Evolutionary conservation across 1,284 basidiomycete species (phyloP).

Genomic region (Phellopilus nigrolimitatus): DNA sequence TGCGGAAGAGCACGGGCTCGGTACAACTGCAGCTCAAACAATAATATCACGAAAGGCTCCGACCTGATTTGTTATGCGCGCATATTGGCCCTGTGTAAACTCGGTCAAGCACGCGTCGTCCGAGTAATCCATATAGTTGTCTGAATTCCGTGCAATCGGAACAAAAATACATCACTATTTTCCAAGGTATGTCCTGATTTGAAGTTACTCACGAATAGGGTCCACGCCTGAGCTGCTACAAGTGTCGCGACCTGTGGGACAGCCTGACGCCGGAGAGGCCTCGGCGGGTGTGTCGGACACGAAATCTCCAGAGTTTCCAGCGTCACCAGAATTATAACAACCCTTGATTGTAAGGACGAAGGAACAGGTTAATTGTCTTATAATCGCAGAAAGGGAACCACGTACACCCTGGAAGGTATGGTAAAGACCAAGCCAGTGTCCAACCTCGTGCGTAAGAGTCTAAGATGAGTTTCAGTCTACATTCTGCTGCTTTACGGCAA

Average conservation of each 20-base stretch:
- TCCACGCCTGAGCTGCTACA: conserved; percentile 40
- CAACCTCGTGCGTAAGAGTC: conserved; percentile 38
- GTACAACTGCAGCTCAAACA: not conserved
- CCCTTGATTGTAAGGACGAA: conserved; percentile 26
- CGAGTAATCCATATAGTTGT: conserved; percentile 43
- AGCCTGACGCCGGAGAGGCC: conserved; percentile 39
- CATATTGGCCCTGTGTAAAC: conserved; percentile 37
- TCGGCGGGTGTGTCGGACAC: conserved; percentile 50
- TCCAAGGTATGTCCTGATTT: not conserved
- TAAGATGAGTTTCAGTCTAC: conserved; percentile 17
- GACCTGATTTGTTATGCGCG: not conserved
- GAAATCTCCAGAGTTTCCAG: too few species aligned
- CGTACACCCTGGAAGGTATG: conserved; percentile 36
- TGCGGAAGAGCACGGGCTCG: too few species aligned
- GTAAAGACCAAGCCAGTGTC: conserved; percentile 37
- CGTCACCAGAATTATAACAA: conserved; percentile 36
- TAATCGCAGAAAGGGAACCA: not conserved
- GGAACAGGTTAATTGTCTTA: not conserved
- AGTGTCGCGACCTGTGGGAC: conserved; percentile 43
- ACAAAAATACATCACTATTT: too few species aligned
- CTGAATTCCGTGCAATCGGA: too few species aligned
- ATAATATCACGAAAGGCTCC: not conserved
- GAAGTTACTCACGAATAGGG: conserved; percentile 32
- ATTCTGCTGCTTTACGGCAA: too few species aligned
- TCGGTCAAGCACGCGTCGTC: conserved; percentile 42